A percentile compares a stretch with the other conserved stretches of the same genome.
Conservation (phyloP, 352 stramenopile genomes). For the Phytopythium cucurbitacearum region DNA sequence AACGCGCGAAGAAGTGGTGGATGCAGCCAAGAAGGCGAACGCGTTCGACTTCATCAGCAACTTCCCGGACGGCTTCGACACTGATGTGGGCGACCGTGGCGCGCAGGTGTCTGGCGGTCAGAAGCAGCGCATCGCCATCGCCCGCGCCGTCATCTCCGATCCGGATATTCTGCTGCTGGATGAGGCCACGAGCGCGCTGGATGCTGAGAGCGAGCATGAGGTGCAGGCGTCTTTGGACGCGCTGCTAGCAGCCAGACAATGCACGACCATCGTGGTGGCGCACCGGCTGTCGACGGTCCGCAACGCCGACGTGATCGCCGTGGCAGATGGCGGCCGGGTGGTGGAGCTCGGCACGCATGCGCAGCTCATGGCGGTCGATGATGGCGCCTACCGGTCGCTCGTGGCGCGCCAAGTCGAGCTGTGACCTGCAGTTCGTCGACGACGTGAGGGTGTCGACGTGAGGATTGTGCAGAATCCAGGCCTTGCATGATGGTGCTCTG, state of each 20-base stretch:
- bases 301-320: constrained; percentile 88
- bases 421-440: too few species aligned
- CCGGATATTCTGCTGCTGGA: constrained; percentile 75
- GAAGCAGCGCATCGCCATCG: constrained; percentile 79
- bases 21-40: constrained; percentile 80
- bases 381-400: constrained; percentile 48
- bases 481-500: too few species aligned
- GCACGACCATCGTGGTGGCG: constrained; percentile 95
- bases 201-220: constrained; percentile 64
- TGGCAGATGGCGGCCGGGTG: constrained; percentile 83
- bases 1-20: constrained; percentile 56
- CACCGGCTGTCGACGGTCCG: constrained; percentile 94
- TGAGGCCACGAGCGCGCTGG: constrained; percentile 67
- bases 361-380: constrained; percentile 37
- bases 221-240: constrained; percentile 71
- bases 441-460: too few species aligned
- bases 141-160: constrained; percentile 61
- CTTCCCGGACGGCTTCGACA: constrained; percentile 56
- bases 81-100: constrained; percentile 54
- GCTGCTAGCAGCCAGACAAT: constrained; percentile 47
- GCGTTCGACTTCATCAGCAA: constrained; percentile 82
- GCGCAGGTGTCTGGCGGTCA: constrained; percentile 75
- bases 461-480: too few species aligned
- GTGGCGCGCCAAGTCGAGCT: constrained; percentile 16
- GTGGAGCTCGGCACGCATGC: constrained; percentile 88